Base-by-base conservation (phyloP, 1,284 basidiomycete genomes). In the Ceratobasidium sp. region DNA sequence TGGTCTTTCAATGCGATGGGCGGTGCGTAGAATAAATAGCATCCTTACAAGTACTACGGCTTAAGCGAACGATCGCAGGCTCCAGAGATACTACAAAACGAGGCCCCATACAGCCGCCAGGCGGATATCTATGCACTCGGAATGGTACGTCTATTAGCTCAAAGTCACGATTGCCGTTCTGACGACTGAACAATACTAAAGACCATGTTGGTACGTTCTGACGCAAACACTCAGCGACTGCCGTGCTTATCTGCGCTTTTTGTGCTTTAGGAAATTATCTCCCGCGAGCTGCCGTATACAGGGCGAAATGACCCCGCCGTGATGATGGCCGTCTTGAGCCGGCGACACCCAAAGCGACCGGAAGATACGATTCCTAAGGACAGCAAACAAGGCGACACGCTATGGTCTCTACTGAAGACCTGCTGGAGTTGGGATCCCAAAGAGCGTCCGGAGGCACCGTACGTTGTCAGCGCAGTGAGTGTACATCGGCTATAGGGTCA, bases 151-250 rank as follows among this genome's bases (percentile, higher is more conserved):
- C 13, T 17, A 28, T n/a, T 4, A 57, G 26, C 20, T 28, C 33
- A 4, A 1, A 57, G 4, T 57, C 46, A 23, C n/a, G 10, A 9
- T 48, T 2, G 17, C 9, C 10, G 46, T 10, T 48, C 26, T 23
- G n/a, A 10, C n/a, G 9, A 57, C 54, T 23, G 10, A 10, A 28
- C 20, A n/a, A 57, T n/a, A 23, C n/a, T 4, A 57, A n/a, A 57
- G 54, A 57, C 54, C 10, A 57, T 57, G 26, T 13, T 57, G 10
- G 54, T 57, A n/a, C n/a, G 54, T 57, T 57, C n/a, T 57, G n/a
- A n/a, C n/a, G n/a, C 12, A 23, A n/a, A 23, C 9, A 13, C 4
- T 4, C 33, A 2, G 26, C 7, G n/a, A 10, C n/a, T 28, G 26
- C 13, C 2, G 33, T 33, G 20, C 26, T 57, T 28, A 57, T n/a